Evolutionary conservation across 768 basidiomycete species (phyloP).

Genomic region (Pleurotus tuber-regium): DNA sequence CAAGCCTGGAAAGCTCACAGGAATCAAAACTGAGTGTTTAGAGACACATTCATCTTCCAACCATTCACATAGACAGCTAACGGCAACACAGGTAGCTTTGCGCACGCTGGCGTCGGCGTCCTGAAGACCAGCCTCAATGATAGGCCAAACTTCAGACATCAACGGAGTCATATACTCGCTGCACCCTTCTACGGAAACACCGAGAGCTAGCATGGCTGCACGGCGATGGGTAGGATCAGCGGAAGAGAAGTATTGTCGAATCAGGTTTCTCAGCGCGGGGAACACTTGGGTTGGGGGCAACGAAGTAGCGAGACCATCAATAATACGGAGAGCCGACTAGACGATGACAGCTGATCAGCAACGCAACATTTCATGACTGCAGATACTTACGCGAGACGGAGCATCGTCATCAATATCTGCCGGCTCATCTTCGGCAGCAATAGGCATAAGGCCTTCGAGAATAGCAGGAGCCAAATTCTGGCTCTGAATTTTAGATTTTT

Average conservation of each 20-base stretch:
- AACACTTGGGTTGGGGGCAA: slow-evolving; percentile 96
- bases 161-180: slow-evolving; percentile 96
- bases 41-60: slow-evolving; percentile 88
- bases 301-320: slow-evolving; percentile 89
- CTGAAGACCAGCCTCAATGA: slow-evolving; percentile 84
- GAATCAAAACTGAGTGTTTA: slow-evolving; percentile 81
- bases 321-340: slow-evolving; percentile 89
- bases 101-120: slow-evolving; percentile 84
- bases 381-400: slow-evolving; percentile 72
- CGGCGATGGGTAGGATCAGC: slow-evolving; percentile 78
- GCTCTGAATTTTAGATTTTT: slow-evolving; percentile 93
- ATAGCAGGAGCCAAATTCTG: slow-evolving; percentile 82
- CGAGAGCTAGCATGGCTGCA: slow-evolving; percentile 92
- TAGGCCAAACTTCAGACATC: slow-evolving; percentile 90
- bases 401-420: slow-evolving; percentile 93
- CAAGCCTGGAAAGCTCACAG: slow-evolving; percentile 49
- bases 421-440: slow-evolving; percentile 91
- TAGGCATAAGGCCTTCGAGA: slow-evolving; percentile 89
- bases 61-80: slow-evolving; percentile 97
- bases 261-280: slow-evolving; percentile 81
- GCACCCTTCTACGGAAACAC: slow-evolving; percentile 95
- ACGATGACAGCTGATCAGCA: neutral
- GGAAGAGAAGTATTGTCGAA: slow-evolving; percentile 83
- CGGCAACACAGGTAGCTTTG: slow-evolving; percentile 94
- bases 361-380: neutral